Conservation (phyloP, 257 asterid genomes). For the Salvia rosmarinus region DNA sequence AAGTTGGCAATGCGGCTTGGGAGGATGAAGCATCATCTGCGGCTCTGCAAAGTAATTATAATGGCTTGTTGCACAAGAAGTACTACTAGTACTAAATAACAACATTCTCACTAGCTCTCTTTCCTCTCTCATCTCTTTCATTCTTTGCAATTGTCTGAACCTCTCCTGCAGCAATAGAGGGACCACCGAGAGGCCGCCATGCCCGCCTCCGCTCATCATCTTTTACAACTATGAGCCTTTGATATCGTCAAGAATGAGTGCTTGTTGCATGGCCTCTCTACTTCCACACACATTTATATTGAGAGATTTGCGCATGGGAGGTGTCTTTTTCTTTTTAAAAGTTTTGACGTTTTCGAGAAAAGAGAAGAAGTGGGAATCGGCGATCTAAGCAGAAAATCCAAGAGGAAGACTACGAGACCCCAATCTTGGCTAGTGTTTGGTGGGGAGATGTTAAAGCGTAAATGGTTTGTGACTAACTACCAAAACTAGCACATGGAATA, state of each 20-base stretch:
- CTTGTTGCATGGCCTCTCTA: slow-evolving; percentile 27
- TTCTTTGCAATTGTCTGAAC: slow-evolving; percentile 50
- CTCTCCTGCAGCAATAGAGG: slow-evolving; percentile 63
- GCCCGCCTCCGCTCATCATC: slow-evolving; percentile 39
- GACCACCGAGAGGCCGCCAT: slow-evolving; percentile 42
- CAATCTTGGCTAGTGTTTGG: slow-evolving; percentile 54
- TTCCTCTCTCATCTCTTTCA: slow-evolving; percentile 56
- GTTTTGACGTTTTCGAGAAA: slow-evolving; percentile 33
- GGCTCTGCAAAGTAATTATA: no score
- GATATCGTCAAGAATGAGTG: not conserved
- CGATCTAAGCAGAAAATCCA: slow-evolving; percentile 52
- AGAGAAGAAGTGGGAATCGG: slow-evolving; percentile 50
- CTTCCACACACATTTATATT: not conserved
- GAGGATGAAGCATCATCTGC: slow-evolving; percentile 24
- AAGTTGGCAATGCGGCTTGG: slow-evolving; percentile 47
- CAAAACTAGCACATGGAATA: slow-evolving; percentile 63
- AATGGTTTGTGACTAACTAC: slow-evolving; percentile 44
- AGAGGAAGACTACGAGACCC: slow-evolving; percentile 52
- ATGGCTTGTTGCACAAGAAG: no score
- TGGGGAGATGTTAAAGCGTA: slow-evolving; percentile 52
- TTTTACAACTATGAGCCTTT: no score
- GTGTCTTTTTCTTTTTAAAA: not conserved
- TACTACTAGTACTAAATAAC: not conserved
- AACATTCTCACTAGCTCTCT: slow-evolving; percentile 40
- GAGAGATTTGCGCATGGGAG: not conserved